These are phyloP conservation scores for Gaertneriomyces sp. DNA, from an alignment of 192 early-diverging fungal species.

Conservation along the genomic window DNA sequence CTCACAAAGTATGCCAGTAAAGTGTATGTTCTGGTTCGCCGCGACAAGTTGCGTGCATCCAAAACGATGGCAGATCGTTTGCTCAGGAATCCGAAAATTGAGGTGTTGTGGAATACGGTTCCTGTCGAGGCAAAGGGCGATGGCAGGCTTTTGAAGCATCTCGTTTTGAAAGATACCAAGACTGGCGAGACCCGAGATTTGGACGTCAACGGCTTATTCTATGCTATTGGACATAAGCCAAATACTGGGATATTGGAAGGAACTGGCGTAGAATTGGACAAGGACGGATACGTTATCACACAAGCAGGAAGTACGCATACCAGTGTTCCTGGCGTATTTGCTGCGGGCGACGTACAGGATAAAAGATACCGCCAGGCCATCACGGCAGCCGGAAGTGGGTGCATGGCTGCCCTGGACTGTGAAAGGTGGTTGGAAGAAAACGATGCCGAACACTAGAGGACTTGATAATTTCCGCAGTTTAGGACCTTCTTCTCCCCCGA, in stretches of 20 bases:
- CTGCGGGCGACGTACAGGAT: constrained; percentile 96
- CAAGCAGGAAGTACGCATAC: constrained; percentile 66
- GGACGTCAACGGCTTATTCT: constrained; percentile 86
- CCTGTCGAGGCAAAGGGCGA: constrained; percentile 84
- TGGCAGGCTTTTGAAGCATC: constrained; percentile 62
- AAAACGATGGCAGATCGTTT: constrained; percentile 92
- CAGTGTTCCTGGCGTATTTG: constrained; percentile 85
- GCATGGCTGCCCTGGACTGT: constrained; percentile 94
- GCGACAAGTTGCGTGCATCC: constrained; percentile 89
- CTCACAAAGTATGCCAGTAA: constrained; percentile 92
- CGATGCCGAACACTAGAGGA: not conserved
- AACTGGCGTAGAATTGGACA: constrained; percentile 69
- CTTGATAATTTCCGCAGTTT: too few species aligned
- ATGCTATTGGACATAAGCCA: constrained; percentile 93
- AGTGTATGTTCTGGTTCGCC: constrained; percentile 85
- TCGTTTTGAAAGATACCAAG: constrained; percentile 69
- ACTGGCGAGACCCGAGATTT: constrained; percentile 62
- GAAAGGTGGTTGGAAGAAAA: constrained; percentile 81
- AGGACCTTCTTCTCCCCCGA: too few species aligned
- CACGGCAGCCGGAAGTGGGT: constrained; percentile 91
- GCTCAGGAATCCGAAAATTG: constrained; percentile 76
- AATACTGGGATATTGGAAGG: constrained; percentile 53
- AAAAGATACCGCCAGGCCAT: constrained; percentile 92
- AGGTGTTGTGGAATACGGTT: constrained; percentile 79
- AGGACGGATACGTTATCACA: constrained; percentile 75